phyloP scores from a whole-genome alignment of 352 stramenopile species.

The Pythium apleroticum region DNA sequence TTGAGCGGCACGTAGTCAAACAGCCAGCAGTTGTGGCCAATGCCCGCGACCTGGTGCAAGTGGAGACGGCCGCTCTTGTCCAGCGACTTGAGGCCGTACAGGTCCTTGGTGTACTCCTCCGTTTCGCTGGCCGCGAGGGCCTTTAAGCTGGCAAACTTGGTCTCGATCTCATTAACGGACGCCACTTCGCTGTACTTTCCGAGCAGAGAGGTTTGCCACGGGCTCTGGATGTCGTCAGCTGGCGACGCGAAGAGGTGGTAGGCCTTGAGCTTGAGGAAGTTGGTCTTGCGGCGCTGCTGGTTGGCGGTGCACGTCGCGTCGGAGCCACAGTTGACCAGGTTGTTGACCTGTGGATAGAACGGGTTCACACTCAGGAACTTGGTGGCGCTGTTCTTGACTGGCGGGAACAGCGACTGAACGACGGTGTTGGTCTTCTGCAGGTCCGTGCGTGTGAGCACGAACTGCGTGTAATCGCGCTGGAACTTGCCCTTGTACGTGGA shows the following conservation, averaged over 20 bases:
- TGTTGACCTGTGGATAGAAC: constrained; percentile 44
- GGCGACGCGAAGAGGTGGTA: constrained; percentile 36
- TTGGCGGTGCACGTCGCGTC: constrained; percentile 11
- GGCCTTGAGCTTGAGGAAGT: constrained; percentile 20
- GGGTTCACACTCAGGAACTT: constrained; percentile 27
- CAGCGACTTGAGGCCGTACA: constrained; percentile 32
- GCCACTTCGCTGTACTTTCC: constrained; percentile 31
- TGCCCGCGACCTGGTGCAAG: constrained; percentile 21
- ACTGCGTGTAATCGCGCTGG: neutral
- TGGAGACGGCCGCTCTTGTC: constrained; percentile 27
- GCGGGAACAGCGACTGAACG: constrained; percentile 12
- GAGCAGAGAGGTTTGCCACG: constrained; percentile 36
- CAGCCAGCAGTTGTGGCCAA: constrained; percentile 35
- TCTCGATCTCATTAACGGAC: constrained; percentile 31
- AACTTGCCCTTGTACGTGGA: neutral
- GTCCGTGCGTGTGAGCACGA: neutral
- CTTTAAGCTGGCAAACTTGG: constrained; percentile 29
- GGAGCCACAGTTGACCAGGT: constrained; percentile 8
- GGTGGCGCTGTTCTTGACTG: constrained; percentile 15
- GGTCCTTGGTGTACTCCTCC: constrained; percentile 33
- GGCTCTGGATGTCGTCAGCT: constrained; percentile 33
- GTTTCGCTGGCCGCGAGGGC: constrained; percentile 34
- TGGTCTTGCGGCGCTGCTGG: constrained; percentile 32
- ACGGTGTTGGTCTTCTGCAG: neutral
- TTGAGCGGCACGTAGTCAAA: constrained; percentile 11